Evolutionary conservation across 2,329 filamentous ascomycete genomes (phyloP), one percentile per base, ranked within the genome.

Genomic region (Pseudonectria buxi): DNA sequence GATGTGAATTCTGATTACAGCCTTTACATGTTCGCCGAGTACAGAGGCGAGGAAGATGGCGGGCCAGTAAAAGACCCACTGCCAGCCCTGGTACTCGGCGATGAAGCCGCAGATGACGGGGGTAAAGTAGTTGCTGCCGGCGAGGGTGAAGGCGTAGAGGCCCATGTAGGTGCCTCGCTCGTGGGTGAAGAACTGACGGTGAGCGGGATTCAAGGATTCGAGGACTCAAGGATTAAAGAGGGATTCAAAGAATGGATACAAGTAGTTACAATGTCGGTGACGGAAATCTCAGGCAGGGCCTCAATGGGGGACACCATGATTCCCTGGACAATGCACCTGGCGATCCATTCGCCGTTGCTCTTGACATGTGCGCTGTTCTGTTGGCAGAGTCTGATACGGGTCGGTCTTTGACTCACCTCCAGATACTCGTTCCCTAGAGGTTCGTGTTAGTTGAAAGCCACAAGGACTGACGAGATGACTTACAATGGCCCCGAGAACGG

Each of bases 291-390:
- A 12, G 65, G 64, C 2, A 71, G 51, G 1, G 66, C 59, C 45
- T 71, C 68, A 22, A 71, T 64, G 1, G 67, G 67, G 3, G 67
- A 57, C 9, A 55, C 56, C 26, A 71, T 59, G 41, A 71, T 59
- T 6, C 68, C 68, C 4, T 59, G 56, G 1, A 71, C 45, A 7
- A 70, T 60, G 28, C 65, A 60, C 16, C 63, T 60, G 18, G 64
- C 66, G n/a, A 66, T 59, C 64, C 67, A 70, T 40, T 68, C 60
- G 3, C 57, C 58, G 3, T 54, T 51, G n/a, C 58, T 60, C 7
- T 45, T 55, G 26, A 62, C 58, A 27, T 62, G 61, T 5, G 67
- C 58, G 16, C 54, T 56, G n/a, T n/a, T n/a, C n/a, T n/a, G n/a
- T n/a, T n/a, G n/a, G n/a, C n/a, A n/a, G n/a, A n/a, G n/a, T n/a